Conservation (phyloP, 768 basidiomycete species). For the Leucocoprinus birnbaumii region DNA sequence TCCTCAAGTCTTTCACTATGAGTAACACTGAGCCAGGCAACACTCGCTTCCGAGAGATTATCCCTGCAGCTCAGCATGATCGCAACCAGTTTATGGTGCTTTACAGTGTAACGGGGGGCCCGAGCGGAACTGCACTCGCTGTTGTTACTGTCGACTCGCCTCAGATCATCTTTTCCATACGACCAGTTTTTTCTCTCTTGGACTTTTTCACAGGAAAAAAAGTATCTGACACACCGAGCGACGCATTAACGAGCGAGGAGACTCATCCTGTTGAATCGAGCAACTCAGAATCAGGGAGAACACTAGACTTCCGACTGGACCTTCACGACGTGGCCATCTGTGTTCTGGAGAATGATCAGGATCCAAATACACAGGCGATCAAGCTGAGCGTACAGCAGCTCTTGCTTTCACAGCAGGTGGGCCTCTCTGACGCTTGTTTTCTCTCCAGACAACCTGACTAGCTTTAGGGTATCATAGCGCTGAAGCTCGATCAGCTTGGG, state of each 20-base stretch:
- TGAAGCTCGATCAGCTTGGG: slow-evolving; percentile 78
- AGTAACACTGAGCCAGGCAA: slow-evolving; percentile 80
- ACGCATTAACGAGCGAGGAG: slow-evolving; percentile 1
- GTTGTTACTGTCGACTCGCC: slow-evolving; percentile 92
- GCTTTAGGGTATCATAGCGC: slow-evolving; percentile 69
- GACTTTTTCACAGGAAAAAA: slow-evolving; percentile 69
- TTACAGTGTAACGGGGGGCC: slow-evolving; percentile 72
- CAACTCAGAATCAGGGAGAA: slow-evolving; percentile 8
- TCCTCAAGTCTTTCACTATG: slow-evolving; percentile 90
- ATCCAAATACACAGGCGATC: slow-evolving; percentile 81
- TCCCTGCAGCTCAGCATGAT: slow-evolving; percentile 86
- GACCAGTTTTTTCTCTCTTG: slow-evolving; percentile 86
- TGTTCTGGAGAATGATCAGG: slow-evolving; percentile 81
- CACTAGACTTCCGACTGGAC: slow-evolving; percentile 74
- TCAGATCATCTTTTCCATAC: slow-evolving; percentile 86
- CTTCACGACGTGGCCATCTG: slow-evolving; percentile 87
- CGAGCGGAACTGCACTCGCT: slow-evolving; percentile 56
- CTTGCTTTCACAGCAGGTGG: slow-evolving; percentile 88
- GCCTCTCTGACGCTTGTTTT: not conserved
- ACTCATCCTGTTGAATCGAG: not conserved
- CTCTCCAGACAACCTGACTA: slow-evolving; percentile 5
- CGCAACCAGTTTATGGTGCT: slow-evolving; percentile 93
- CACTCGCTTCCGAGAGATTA: slow-evolving; percentile 90
- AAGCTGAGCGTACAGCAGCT: slow-evolving; percentile 81
- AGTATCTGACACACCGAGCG: not conserved